Base-by-base conservation (phyloP, 768 basidiomycete species). In the Termitomyces titanicus region DNA sequence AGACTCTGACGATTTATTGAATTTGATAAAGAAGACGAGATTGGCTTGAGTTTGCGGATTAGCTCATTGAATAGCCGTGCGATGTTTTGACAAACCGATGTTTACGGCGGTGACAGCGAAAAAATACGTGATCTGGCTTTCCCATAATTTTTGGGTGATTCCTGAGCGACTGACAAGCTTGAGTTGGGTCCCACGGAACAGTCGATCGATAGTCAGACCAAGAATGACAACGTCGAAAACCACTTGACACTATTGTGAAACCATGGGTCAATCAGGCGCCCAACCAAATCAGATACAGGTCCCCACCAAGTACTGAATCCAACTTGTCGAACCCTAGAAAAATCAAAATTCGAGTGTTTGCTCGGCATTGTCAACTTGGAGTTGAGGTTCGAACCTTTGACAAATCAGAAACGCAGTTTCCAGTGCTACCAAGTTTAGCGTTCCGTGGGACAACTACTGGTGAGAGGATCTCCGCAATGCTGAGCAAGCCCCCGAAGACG, bases 101-200 rank as follows among this genome's bases (percentile, higher is more conserved):
- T 63, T 63, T 15, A 57, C 37, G 22, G 38, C 53, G 24, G 62
- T 63, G 22, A 63, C 62, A 8, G 62, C 60, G 22, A 61, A 18
- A 37, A 63, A 63, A 38, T 63, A 63, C 60, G 61, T 61, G 52
- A 63, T 37, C 43, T 63, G 62, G 29, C 60, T 63, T 35, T 63
- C 60, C 62, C 62, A 63, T 27, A 63, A 61, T 12, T 38, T 61
- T 54, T 47, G 61, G 13, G 62, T 63, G 31, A 63, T 61, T 22
- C 61, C 57, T 6, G 62, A 63, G 46, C 60, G 57, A 24, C 33
- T 58, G 18, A 59, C 42, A 42, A 61, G 31, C 31, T 55, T 56
- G 46, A 54, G 53, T 44, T 61, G 52, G 18, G 56, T 52, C 12
- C 60, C 60, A 18, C 60, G 60, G 53, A 63, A 63, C 11, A 63